Base-by-base conservation (phyloP, 495 filamentous ascomycete genomes). In the Talaromyces adpressus region DNA sequence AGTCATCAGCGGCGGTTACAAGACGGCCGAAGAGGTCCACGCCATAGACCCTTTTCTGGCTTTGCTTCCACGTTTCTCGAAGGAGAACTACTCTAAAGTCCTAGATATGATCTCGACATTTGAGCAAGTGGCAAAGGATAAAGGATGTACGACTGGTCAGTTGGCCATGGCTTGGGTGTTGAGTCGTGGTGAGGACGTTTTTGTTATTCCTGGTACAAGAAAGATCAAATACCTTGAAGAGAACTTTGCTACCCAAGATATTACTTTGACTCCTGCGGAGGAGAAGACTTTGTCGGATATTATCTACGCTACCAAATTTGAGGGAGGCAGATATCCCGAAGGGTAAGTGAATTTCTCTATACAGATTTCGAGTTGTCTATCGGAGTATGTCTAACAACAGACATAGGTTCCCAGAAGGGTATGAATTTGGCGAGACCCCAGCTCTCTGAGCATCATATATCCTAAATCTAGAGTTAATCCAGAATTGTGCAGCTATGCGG, bases 151-250 rank as follows among this genome's bases (percentile, higher is more conserved):
- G 0, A 30, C 74, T 1, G 69, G 75, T 7, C 84, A 87, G 65
- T 66, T 87, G 54, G 73, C 78, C 6, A 67, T 88, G 36, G 84
- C 84, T 1, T 89, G 85, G 85, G 41, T 88, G 61, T 62, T 89
- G 61, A 73, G 72, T 27, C 85, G 87, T 66, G 85, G 86, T 0
- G 72, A 79, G n/a, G 82, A 87, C 65, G 75, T 88, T 14, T 77
- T 88, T 59, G 79, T 84, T 0, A 87, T 87, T 67, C 86, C 87
- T 0, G 81, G 88, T n/a, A 84, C 84, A 1, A 82, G 78, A 62
- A 77, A 71, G n/a, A 62, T 81, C 25, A 74, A 82, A 63, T 83
- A 84, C 47, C 64, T 88, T 32, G 81, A 84, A 49, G 79, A 87
- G 69, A 88, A 89, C 62, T 70, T 79, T 66, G 73, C 61, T 8